Evolutionary conservation across 2,329 filamentous ascomycete species (phyloP), one percentile per base, ranked within the genome.

Genomic region (Fusarium decemcellulare): DNA sequence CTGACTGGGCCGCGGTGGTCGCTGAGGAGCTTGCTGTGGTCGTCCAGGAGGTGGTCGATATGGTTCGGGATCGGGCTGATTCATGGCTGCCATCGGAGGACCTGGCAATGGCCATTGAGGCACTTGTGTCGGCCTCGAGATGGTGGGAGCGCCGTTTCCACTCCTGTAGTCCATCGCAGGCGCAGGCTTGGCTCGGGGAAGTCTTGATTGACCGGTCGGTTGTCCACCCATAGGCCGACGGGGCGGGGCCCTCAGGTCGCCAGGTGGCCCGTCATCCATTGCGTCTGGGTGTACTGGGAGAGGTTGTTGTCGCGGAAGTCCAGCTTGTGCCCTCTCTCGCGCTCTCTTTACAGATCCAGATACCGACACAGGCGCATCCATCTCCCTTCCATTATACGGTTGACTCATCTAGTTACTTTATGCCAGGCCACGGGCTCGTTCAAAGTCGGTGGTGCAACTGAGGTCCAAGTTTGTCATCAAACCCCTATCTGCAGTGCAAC

Each of bases 1-100:
- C 64, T 83, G 78, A 70, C 88, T 90, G 8, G 89, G 88, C 39
- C 89, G 84, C 11, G 87, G 87, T 10, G 89, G 89, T 67, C 88
- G 83, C 73, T 85, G 86, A 18, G 89, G 89, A 27, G 87, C 73
- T 37, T 77, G 83, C 40, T 83, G 80, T 37, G 84, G 83, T 64
- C 82, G 81, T 47, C 84, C 84, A n/a, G 83, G 79, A 15, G 86
- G 84, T 56, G 86, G 84, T 72, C 82, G 82, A 67, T 88, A 88
- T 18, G 83, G 80, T 55, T 83, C 80, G 16, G 77, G 57, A 42
- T 81, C 78, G 12, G 74, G 55, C 29, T 76, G 68, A 11, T 71
- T 77, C 14, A 76, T 62, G 15, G 80, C 72, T n/a, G 79, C 72
- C 40, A 78, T 72, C 18, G 82, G 73, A 14, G 83, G 80, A 15